Conservation (phyloP, 331 rosid species). For the Cydonia oblonga region DNA sequence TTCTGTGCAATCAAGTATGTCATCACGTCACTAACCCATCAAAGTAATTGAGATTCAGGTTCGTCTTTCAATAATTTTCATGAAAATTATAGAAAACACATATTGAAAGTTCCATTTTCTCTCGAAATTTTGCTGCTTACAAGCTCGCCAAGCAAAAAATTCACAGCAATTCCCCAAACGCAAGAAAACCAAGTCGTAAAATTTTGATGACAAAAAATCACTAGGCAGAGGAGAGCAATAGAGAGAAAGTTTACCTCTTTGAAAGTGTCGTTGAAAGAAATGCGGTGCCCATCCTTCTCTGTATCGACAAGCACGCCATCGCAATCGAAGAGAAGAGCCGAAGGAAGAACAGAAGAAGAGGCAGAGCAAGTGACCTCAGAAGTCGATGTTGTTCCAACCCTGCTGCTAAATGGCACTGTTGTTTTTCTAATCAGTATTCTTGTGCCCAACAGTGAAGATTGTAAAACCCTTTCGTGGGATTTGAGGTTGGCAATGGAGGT, state of each 20-base stretch:
- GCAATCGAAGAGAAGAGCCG: constrained; percentile 91
- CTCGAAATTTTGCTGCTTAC: no score
- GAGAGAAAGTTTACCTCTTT: constrained; percentile 38
- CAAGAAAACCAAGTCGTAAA: not conserved
- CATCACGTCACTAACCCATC: no score
- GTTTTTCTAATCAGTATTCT: constrained; percentile 14
- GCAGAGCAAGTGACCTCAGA: not conserved
- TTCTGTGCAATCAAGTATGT: constrained; percentile 51
- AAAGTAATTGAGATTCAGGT: no score
- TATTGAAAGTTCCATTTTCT: no score
- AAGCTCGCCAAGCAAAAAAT: no score
- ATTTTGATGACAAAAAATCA: no score
- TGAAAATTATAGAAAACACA: no score
- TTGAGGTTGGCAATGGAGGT: constrained; percentile 17
- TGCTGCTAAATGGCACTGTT: not conserved
- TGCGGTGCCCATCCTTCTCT: constrained; percentile 92
- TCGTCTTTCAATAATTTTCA: no score
- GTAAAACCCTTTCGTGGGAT: constrained; percentile 19
- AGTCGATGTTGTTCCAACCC: constrained; percentile 12
- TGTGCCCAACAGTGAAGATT: constrained; percentile 29
- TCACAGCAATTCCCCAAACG: not conserved
- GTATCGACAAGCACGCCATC: constrained; percentile 97
- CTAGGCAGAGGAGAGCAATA: no score
- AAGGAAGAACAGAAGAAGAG: constrained; percentile 54
- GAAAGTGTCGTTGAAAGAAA: constrained; percentile 87